These are phyloP conservation scores for Rhytidiadelphus loreus DNA, from an alignment of 225 moss, liverwort and hornwort genomes.

Conservation along the genomic window DNA sequence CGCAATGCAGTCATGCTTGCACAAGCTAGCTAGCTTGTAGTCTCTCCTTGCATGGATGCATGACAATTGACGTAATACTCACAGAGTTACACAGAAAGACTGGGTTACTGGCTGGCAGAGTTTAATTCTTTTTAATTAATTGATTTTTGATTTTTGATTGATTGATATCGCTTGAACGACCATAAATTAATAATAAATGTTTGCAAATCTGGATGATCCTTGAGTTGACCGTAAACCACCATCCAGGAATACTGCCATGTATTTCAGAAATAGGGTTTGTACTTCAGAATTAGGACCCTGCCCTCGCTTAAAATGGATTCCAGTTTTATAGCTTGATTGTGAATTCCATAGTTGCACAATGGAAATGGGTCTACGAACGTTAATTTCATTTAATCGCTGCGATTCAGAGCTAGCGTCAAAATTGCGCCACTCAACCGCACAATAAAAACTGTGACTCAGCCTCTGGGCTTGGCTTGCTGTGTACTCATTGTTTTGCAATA, in stretches of 20 bases:
- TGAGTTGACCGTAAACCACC: not conserved
- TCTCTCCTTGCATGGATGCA: not conserved
- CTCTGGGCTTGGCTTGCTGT: too few relatives aligned
- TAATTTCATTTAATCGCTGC: not conserved
- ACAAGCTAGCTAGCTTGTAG: not conserved
- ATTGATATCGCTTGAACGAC: not conserved
- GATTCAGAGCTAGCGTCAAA: not conserved
- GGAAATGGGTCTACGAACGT: not conserved
- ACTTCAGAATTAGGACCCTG: not conserved
- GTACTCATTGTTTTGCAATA: too few relatives aligned
- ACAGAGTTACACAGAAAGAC: not conserved
- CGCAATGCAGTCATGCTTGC: not conserved
- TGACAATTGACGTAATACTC: not conserved
- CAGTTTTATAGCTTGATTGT: not conserved
- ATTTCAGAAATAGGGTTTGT: not conserved
- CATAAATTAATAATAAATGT: not conserved
- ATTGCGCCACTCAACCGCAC: not conserved
- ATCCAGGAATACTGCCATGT: not conserved
- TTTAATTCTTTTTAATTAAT: not conserved
- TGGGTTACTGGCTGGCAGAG: not conserved
- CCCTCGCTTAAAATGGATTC: not conserved
- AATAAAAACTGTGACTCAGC: too few relatives aligned
- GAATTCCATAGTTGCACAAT: not conserved
- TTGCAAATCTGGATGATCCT: not conserved
- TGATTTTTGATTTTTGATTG: not conserved